Base-by-base conservation (phyloP, 306 rosid genomes). In the Fagus sylvatica region DNA sequence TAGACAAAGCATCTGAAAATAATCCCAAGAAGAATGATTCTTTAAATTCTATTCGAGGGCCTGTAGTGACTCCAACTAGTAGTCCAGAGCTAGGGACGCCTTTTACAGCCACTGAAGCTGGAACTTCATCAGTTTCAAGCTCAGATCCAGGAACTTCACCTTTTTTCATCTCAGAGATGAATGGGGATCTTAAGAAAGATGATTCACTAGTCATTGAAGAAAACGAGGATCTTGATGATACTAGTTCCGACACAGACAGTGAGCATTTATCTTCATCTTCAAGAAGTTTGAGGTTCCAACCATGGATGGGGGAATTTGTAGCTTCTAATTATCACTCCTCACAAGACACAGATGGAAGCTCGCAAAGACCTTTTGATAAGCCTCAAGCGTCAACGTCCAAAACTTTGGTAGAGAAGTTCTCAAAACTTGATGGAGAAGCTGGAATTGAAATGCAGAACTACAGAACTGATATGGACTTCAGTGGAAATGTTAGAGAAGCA, bases 21-120 rank as follows among this genome's bases (percentile, higher is more conserved):
- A 80, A 69, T 68, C 70, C 81, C 56, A 83, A 80, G 73, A 90
- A 84, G 75, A 81, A 78, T 51, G 87, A 79, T 74, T 82, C 89
- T 74, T 72, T 75, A 72, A 81, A 83, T 80, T 83, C 93, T 51
- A 82, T 86, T 10, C 93, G 86, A 53, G 97, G 91, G 59, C 97
- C 91, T 0, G 88, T 80, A 46, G 99, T 93, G 71, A 95, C 99
- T 75, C 99, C 99, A 65, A 86, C 83, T 73, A 95, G 99, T 79
- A 95, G 99, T 85, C 99, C 99, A 17, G 99, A 95, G 90, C 85
- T 91, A 57, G 99, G 93, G 80, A 93, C 99, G 2, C 94, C 99
- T 0, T 95, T 93, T 77, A 95, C 99, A 1, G 79, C 90, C 43
- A 91, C 98, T 2, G 99, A 95, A 81, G 98, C 87, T 33, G 93